Conservation (phyloP, 805 yeast genomes). For the Candida taoyuanica region DNA sequence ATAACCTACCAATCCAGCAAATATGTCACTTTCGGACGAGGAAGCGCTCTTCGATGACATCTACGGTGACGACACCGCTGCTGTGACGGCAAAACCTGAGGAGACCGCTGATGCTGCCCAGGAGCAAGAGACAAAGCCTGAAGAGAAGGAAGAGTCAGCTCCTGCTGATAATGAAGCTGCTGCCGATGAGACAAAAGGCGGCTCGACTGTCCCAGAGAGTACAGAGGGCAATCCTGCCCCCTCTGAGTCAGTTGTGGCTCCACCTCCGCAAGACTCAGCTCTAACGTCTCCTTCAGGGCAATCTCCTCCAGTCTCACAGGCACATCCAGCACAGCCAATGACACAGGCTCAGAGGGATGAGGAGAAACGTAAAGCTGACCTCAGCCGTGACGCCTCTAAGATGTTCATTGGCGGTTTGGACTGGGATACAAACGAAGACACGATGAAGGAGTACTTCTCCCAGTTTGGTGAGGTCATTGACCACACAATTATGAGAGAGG, state of each 20-base stretch:
- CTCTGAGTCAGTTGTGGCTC: not conserved
- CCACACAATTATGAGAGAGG: constrained; percentile 89
- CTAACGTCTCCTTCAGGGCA: no score
- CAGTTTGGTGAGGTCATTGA: constrained; percentile 88
- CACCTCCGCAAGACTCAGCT: not conserved
- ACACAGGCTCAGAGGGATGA: constrained; percentile 1
- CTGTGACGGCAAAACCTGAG: constrained; percentile 24
- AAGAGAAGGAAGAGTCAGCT: not conserved
- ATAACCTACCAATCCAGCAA: not conserved
- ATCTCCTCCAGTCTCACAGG: not conserved
- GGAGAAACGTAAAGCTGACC: constrained; percentile 39
- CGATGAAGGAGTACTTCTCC: constrained; percentile 72
- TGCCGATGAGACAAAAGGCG: not conserved
- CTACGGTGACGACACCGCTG: constrained; percentile 40
- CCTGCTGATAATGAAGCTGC: not conserved
- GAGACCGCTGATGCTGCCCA: constrained; percentile 16
- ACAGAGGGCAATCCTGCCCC: not conserved
- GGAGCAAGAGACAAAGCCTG: no score
- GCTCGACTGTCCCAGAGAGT: no score
- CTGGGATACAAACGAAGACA: constrained; percentile 96
- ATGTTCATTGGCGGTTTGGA: constrained; percentile 96
- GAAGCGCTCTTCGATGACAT: constrained; percentile 93
- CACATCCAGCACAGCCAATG: not conserved
- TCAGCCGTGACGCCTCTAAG: constrained; percentile 74
- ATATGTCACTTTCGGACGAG: constrained; percentile 72